Evolutionary conservation across 2,329 filamentous ascomycete genomes (phyloP).

Genomic region (Hymenoscyphus linearis): DNA sequence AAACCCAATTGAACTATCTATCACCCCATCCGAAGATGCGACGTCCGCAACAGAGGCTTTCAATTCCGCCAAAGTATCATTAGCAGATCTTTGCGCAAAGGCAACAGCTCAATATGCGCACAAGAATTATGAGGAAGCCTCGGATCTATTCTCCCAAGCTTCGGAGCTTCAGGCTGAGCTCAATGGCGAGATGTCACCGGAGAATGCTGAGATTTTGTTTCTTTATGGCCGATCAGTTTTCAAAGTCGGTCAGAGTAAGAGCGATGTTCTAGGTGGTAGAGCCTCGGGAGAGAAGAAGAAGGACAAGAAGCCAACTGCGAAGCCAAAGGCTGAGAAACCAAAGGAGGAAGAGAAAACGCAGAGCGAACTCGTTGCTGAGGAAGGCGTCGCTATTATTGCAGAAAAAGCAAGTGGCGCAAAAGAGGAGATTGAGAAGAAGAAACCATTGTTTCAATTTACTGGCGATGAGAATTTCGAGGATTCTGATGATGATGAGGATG

Average conservation of each 20-base stretch:
- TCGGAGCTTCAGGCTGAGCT: conserved; percentile 85
- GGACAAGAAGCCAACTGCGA: conserved; percentile 39
- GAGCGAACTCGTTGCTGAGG: conserved; percentile 41
- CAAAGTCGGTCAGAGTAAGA: conserved; percentile 89
- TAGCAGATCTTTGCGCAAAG: conserved; percentile 71
- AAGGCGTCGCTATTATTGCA: conserved; percentile 38
- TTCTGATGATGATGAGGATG: conserved; percentile 72
- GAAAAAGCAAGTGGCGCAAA: conserved; percentile 28
- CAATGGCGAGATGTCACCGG: conserved; percentile 84
- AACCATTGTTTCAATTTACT: conserved; percentile 83
- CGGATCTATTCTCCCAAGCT: conserved; percentile 83
- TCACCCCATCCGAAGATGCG: conserved; percentile 19
- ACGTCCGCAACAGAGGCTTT: conserved; percentile 25
- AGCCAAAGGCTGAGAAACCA: conserved; percentile 34
- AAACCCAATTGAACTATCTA: conserved; percentile 23
- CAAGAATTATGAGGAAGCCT: conserved; percentile 80
- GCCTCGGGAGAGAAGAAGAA: conserved; percentile 54
- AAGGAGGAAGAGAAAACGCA: conserved; percentile 28
- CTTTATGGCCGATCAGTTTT: conserved; percentile 91
- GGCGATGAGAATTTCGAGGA: conserved; percentile 92
- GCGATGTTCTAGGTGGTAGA: conserved; percentile 84
- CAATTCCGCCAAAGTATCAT: conserved; percentile 49
- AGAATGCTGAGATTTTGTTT: conserved; percentile 92
- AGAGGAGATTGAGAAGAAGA: conserved; percentile 47
- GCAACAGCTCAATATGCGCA: conserved; percentile 81